Base-by-base conservation (phyloP, 805 yeast species). In the Metschnikowia gruessii region DNA sequence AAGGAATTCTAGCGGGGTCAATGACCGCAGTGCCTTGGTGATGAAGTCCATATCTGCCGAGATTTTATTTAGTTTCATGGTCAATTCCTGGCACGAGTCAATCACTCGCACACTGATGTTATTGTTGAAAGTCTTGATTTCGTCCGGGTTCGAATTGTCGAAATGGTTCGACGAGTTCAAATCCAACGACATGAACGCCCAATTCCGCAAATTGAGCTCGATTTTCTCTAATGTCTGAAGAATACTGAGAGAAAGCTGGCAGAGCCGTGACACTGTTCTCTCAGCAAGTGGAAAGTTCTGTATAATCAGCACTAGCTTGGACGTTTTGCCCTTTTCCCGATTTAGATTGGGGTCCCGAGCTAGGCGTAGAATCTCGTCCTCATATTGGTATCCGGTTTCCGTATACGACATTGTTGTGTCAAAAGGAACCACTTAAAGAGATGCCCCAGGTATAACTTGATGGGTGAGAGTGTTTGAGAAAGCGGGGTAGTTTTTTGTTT, bases 121-220 rank as follows among this genome's bases (percentile, higher is more conserved):
- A 37, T 74, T 70, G 55, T 81, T 81, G 59, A 82, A 80, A 4
- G 62, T 58, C 46, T 56, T 54, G 46, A 61, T 52, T 12, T 57
- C 57, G 21, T 50, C 49, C 12, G 55, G 42, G 22, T 49, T 54
- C 24, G 48, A 21, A 11, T 37, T 26, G 13, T 59, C 59, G 40
- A 72, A 72, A 51, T 72, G 76, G 29, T 60, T 63, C 17, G 71
- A 68, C 13, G 77, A 66, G 52, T 74, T 74, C 50, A 70, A 70
- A 53, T 79, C 81, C 22, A 79, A 59, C 9, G 82, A 74, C 37
- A 75, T 62, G 47, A 79, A 79, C 43, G 79, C 81, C 84, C 83
- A 79, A 49, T 75, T 75, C 49, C 74, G 70, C 40, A 76, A 63
- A 30, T 65, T 69, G 31, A 74, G 59, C 51, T 74, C 77, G 17